Evolutionary conservation across 177 flowering plant genomes (phyloP), one percentile per base, ranked within the genome.

Genomic region (Vitis hybrid): DNA sequence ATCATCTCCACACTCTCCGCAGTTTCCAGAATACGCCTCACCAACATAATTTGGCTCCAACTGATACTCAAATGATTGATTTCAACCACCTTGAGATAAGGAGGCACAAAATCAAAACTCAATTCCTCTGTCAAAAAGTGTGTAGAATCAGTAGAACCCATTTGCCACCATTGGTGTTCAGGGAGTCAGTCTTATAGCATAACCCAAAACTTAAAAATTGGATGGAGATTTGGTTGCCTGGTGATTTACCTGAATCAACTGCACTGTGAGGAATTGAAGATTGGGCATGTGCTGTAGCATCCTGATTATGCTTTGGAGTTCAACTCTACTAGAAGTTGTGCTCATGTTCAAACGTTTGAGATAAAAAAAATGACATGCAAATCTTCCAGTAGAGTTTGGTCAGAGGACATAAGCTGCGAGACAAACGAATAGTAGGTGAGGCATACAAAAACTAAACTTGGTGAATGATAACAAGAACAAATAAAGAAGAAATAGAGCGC

Each of bases 51-150:
- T 11, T 60, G 33, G 14, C 28, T 60, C 13, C 11, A 14, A 15
- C 5, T 4, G 3, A 24, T 3, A 6, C 38, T 28, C 4, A 22
- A 20, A 38, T 22, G 22, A 31, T 60, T 60, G 63, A 60, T 60
- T 60, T 60, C 63, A 60, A 60, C 63, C 13, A 60, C 63, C 33
- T 60, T 60, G 15, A 60, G 63, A 18, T 12, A 5, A 17, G 13
- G n/a, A 28, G 18, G 33, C 63, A 60, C 13, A 60, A 60, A 11
- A 60, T 60, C 63, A 19, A 11, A 8, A 11, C 9, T 3, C 63
- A 60, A 22, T 38, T 60, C 63, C 2, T 60, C 63, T 22, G 4
- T 31, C 13, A 3, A 14, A 31, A 60, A 60, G 4, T 15, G 31
- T 8, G 24, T 22, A 22, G 24, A 22, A 22, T 60, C 63, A 10